Base-by-base conservation (phyloP, 208 protist species). In the Angomonas ambiguus region DNA sequence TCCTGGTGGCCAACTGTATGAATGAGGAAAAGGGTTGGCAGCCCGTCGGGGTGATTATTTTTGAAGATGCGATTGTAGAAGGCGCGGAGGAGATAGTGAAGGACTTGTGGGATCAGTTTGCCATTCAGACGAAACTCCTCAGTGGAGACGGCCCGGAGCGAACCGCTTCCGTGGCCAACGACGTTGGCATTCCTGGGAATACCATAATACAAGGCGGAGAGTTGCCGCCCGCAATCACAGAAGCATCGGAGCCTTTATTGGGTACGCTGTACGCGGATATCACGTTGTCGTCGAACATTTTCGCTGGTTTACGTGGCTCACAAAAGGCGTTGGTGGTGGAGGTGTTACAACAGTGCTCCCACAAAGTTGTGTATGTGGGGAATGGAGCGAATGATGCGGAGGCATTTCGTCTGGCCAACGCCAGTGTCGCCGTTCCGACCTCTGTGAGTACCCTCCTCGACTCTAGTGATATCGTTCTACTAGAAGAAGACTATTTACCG, bases 351-450 rank as follows among this genome's bases (percentile, higher is more conserved):
- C 73, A 90, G 45, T 57, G 61, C 2, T 83, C 85, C 22, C 82
- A 90, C 65, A 82, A 83, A 6, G 83, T 93, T 2, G 96, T 84
- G 49, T 97, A 98, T 91, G 92, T 96, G 34, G 97, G 97, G 51
- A 97, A 99, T 83, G 97, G 97, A 57, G 80, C 97, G 0, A 98
- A 98, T 80, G 97, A 98, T 74, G 86, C 93, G 6, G 94, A 94
- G 49, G 94, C 97, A 10, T 59, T 97, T 34, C 97, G 97, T 60
- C 74, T 83, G 28, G 83, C 97, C 33, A 80, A 99, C 72, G 91
- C 98, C 66, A 93, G 95, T 60, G 82, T 98, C 67, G 95, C 96
- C 32, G 34, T 71, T 3, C 87, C 98, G 2, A 76, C 82, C 2
- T 35, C 65, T 3, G 61, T 68, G 25, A 28, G 45, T 18, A 56